These are phyloP conservation scores for Lactarius indigo DNA, from an alignment of 768 basidiomycete species.

Conservation along the genomic window DNA sequence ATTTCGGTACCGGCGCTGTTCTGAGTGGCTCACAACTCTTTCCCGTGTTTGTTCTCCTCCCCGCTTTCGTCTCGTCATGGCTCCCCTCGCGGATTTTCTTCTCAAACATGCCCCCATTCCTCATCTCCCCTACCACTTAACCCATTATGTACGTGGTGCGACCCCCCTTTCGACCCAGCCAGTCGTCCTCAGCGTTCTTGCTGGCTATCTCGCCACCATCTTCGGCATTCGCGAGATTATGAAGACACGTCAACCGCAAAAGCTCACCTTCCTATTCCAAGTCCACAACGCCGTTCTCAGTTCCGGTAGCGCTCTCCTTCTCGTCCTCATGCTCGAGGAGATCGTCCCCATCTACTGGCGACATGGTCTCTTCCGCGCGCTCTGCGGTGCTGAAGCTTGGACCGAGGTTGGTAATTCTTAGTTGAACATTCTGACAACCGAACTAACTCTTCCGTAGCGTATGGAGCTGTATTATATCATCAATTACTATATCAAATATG, in stretches of 20 bases:
- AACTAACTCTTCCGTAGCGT: constrained; percentile 44
- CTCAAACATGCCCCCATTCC: constrained; percentile 51
- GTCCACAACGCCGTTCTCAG: constrained; percentile 88
- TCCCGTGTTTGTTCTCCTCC: constrained; percentile 20
- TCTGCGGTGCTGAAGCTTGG: constrained; percentile 79
- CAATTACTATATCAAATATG: constrained; percentile 98
- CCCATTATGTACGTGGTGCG: constrained; percentile 63
- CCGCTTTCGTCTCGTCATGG: constrained; percentile 43
- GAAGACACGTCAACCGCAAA: constrained; percentile 69
- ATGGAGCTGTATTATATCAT: constrained; percentile 97
- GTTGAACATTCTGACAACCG: not conserved
- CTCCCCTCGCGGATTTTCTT: constrained; percentile 70
- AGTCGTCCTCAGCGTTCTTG: constrained; percentile 66
- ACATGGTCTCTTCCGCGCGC: constrained; percentile 66
- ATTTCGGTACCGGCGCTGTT: not conserved
- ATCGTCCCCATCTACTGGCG: constrained; percentile 75
- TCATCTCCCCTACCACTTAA: constrained; percentile 54
- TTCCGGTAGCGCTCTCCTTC: constrained; percentile 75
- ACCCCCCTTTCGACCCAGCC: constrained; percentile 78
- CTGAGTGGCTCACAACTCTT: constrained; percentile 13
- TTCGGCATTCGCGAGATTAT: constrained; percentile 83
- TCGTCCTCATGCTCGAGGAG: constrained; percentile 90
- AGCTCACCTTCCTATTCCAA: constrained; percentile 83
- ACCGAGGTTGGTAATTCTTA: constrained; percentile 62
- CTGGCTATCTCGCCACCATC: constrained; percentile 81